A percentile compares a stretch with the other conserved stretches of the same genome.
These are phyloP conservation scores for Dactylorhiza incarnata DNA, from an alignment of 106 monocot genomes.

Conservation along the genomic window DNA sequence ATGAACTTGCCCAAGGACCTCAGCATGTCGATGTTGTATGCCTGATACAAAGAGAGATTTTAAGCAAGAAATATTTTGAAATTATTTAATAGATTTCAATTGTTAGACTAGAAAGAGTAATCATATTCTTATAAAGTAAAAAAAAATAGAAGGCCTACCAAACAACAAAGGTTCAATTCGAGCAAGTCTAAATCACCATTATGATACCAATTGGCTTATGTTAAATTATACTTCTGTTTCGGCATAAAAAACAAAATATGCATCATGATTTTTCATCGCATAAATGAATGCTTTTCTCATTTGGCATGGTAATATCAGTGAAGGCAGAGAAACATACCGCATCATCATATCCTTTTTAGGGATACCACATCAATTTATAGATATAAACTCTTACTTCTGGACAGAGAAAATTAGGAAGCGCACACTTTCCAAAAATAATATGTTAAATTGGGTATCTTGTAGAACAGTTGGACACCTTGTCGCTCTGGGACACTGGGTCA, in stretches of 20 bases:
- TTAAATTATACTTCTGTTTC: neutral
- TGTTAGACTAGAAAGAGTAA: neutral
- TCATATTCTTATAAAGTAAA: neutral
- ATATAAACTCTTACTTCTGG: too few relatives aligned
- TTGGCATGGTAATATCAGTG: neutral
- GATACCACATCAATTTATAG: too few relatives aligned
- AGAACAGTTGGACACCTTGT: too few relatives aligned
- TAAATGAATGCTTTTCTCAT: neutral
- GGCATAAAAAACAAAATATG: neutral
- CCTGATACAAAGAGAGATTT: conserved; percentile 34
- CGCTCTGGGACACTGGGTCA: too few relatives aligned
- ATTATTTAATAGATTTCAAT: neutral
- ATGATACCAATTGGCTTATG: neutral
- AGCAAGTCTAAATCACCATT: neutral
- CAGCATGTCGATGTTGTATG: conserved; percentile 65
- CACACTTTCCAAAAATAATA: too few relatives aligned
- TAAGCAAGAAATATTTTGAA: conserved; percentile 5
- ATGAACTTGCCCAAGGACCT: conserved; percentile 90
- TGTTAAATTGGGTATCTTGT: too few relatives aligned
- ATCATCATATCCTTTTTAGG: too few relatives aligned
- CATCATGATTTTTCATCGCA: neutral
- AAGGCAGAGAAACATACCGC: too few relatives aligned
- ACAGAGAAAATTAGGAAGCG: too few relatives aligned
- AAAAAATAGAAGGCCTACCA: neutral
- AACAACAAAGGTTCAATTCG: neutral